Conservation (phyloP, 257 asterid genomes). For the Solanum infundibuliforme region DNA sequence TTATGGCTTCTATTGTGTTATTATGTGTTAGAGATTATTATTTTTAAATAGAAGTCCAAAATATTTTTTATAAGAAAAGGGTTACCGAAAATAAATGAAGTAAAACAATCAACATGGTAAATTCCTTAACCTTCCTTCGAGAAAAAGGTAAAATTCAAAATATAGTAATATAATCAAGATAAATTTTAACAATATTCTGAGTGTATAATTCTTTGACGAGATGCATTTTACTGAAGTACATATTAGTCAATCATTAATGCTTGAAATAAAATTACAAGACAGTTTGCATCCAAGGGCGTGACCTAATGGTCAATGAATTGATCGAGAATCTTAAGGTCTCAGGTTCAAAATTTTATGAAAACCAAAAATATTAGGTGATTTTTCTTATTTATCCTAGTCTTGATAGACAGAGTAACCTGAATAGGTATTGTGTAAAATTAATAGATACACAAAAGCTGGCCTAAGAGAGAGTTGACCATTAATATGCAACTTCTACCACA, state of each 20-base stretch:
- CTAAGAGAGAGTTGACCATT: not conserved
- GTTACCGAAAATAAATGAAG: not conserved
- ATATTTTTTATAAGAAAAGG: not conserved
- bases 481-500: not conserved
- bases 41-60: not conserved
- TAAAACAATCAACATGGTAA: not conserved
- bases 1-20: not conserved
- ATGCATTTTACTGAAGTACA: not conserved
- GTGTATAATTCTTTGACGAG: not conserved
- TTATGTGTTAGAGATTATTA: not conserved
- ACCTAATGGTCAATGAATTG: too few relatives aligned
- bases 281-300: rapidly evolving
- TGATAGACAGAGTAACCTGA: too few relatives aligned
- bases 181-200: not conserved
- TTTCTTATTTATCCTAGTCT: rapidly evolving
- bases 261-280: not conserved
- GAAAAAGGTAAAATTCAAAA: not conserved
- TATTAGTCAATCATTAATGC: slow-evolving; percentile 12
- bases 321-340: not conserved
- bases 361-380: too few relatives aligned
- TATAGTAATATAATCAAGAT: not conserved
- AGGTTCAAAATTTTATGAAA: too few relatives aligned
- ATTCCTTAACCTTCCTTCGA: not conserved
- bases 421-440: too few relatives aligned
- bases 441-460: too few relatives aligned